These are phyloP conservation scores for Hirschfeldia incana DNA, from an alignment of 345 rosid species.

Conservation along the genomic window DNA sequence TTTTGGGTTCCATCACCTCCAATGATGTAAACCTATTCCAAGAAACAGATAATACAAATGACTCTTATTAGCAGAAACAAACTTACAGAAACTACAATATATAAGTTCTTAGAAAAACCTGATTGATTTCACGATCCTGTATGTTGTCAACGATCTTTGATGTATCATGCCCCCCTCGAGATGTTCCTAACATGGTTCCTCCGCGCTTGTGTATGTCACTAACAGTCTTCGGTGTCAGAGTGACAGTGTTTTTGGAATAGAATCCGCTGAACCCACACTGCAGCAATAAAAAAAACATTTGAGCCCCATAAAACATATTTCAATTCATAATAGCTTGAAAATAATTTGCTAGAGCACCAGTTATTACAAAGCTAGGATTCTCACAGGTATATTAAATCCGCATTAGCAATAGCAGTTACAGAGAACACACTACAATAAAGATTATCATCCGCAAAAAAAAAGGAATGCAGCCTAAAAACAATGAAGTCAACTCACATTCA, in stretches of 20 bases:
- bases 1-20: constrained; percentile 91
- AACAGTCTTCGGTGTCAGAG: constrained; percentile 62
- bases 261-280: constrained; percentile 95
- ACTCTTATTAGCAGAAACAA: constrained; percentile 2
- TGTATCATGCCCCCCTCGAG: constrained; percentile 79
- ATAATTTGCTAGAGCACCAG: constrained; percentile 4
- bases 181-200: constrained; percentile 84
- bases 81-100: background rate
- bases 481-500: constrained; percentile 68
- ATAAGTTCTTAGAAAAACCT: constrained; percentile 42
- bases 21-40: constrained; percentile 67
- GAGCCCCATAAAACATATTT: background rate
- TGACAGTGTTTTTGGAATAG: constrained; percentile 73
- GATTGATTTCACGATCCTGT: constrained; percentile 89
- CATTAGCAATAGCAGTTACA: background rate
- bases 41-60: constrained; percentile 18
- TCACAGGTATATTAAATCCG: too few species aligned
- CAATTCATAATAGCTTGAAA: background rate
- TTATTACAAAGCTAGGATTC: background rate
- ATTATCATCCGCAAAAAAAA: background rate
- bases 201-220: constrained; percentile 95
- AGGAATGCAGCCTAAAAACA: background rate
- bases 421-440: background rate
- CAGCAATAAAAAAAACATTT: constrained; percentile 17
- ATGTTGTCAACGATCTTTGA: constrained; percentile 87